Evolutionary conservation across 768 basidiomycete species (phyloP), one percentile per base, ranked within the genome.

Genomic region (Mycena epipterygia): DNA sequence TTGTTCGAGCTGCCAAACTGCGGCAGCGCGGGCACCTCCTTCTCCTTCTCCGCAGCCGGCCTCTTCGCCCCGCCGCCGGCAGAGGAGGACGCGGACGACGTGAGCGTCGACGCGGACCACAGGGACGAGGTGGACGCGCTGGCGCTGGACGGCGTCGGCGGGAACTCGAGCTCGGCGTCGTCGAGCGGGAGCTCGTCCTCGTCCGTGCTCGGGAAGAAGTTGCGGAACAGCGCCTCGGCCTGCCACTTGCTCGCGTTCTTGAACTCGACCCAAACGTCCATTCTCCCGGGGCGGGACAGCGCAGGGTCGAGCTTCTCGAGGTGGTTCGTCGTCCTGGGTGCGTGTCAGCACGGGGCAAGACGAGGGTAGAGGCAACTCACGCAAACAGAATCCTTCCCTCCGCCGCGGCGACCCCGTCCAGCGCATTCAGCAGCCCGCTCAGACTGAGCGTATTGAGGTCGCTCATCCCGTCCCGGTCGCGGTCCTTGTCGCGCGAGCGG

Each of bases 181-280:
- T 74, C 64, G 65, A 73, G 48, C 70, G n/a, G 74, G 35, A 68
- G 60, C 25, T 76, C 78, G 32, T 88, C 87, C 53, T 82, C 84
- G 58, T 93, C 92, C 13, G 88, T 84, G 19, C 89, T 93, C 0
- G 95, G 95, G 91, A 95, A 96, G 83, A 96, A 96, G 81, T 95
- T 95, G 70, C 92, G 89, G 89, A 95, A 96, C 46, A 96, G 86
- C 25, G 89, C 90, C 79, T 95, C 93, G 0, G 94, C 94, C 77
- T 96, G 95, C 89, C 91, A 91, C 73, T 91, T 91, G 69, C 90
- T 92, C 37, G 95, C 92, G 70, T 93, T 91, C 84, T 91, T 93
- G 85, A 97, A 97, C 79, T 95, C 93, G 52, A 97, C 88, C 91
- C 94, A 95, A 11, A 97, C 93, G 76, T 97, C 96, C 93, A 95